A percentile compares a stretch with the other conserved stretches of the same genome.
phyloP scores from a whole-genome alignment of 345 rosid genomes.

The Geranium brycei region DNA sequence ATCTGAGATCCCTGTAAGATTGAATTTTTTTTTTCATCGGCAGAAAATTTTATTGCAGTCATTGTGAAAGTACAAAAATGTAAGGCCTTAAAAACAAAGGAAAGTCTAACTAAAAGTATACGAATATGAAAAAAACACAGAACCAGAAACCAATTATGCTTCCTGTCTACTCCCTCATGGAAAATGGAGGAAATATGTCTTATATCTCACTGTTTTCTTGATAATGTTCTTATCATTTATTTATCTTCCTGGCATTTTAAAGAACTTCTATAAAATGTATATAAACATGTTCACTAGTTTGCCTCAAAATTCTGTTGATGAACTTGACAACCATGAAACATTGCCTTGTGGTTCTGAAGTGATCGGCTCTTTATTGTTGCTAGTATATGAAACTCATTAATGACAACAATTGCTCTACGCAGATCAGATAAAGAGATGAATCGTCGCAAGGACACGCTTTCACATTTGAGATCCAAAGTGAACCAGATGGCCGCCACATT shows the following conservation, averaged over 20 bases:
- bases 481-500: slow-evolving; percentile 69
- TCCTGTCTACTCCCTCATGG: too few relatives aligned
- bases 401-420: slow-evolving; percentile 10
- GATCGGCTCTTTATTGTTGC: not conserved
- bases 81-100: too few relatives aligned
- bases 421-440: slow-evolving; percentile 95
- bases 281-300: not conserved
- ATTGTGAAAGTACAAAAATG: too few relatives aligned
- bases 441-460: slow-evolving; percentile 78
- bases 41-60: too few relatives aligned
- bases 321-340: not conserved
- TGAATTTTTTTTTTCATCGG: too few relatives aligned
- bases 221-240: too few relatives aligned
- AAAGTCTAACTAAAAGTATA: too few relatives aligned
- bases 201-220: too few relatives aligned
- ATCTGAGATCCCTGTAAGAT: too few relatives aligned
- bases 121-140: too few relatives aligned
- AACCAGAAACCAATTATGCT: too few relatives aligned
- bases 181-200: too few relatives aligned
- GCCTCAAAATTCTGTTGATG: not conserved
- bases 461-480: slow-evolving; percentile 58
- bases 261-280: not conserved
- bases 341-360: not conserved
- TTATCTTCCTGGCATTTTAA: not conserved
- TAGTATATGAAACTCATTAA: not conserved